Conservation (phyloP, 2,329 filamentous ascomycete genomes). For the Dactylellina sp. region DNA sequence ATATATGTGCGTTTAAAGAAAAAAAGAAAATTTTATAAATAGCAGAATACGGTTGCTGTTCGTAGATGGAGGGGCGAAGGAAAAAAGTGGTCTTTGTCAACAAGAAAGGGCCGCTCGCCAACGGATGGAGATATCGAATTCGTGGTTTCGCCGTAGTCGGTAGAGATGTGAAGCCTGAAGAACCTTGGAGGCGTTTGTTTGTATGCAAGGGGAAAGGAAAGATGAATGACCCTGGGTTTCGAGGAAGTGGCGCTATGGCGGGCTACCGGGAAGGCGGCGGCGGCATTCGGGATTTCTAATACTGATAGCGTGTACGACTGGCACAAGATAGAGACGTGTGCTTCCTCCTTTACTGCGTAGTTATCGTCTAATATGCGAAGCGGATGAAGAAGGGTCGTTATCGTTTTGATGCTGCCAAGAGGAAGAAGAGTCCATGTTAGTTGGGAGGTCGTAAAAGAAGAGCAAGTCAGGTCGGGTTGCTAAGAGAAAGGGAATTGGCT, state of each 20-base stretch:
- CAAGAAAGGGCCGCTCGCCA: constrained; percentile 34
- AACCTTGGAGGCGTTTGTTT: neutral
- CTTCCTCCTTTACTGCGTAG: neutral
- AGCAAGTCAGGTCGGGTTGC: neutral
- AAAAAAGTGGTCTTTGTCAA: constrained; percentile 1
- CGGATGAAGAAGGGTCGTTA: constrained; percentile 10
- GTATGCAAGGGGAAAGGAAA: neutral
- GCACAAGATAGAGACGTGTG: too few species aligned
- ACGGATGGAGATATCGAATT: constrained; percentile 35
- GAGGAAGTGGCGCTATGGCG: constrained; percentile 9
- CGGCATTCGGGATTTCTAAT: constrained; percentile 25
- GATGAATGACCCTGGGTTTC: too few species aligned
- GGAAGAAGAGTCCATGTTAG: constrained; percentile 13
- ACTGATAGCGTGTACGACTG: constrained; percentile 4
- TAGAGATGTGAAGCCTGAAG: constrained; percentile 47
- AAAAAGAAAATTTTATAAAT: neutral
- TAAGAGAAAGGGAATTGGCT: neutral
- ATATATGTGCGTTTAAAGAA: neutral
- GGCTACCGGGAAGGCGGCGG: constrained; percentile 12
- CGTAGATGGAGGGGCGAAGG: constrained; percentile 1
- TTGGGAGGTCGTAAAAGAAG: neutral
- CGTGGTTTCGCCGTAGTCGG: constrained; percentile 34
- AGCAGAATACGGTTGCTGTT: constrained; percentile 10
- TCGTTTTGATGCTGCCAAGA: neutral
- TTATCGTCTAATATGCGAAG: constrained; percentile 13